Evolutionary conservation across 1,284 basidiomycete genomes (phyloP), one percentile per base, ranked within the genome.

Genomic region (Trametes sp.): DNA sequence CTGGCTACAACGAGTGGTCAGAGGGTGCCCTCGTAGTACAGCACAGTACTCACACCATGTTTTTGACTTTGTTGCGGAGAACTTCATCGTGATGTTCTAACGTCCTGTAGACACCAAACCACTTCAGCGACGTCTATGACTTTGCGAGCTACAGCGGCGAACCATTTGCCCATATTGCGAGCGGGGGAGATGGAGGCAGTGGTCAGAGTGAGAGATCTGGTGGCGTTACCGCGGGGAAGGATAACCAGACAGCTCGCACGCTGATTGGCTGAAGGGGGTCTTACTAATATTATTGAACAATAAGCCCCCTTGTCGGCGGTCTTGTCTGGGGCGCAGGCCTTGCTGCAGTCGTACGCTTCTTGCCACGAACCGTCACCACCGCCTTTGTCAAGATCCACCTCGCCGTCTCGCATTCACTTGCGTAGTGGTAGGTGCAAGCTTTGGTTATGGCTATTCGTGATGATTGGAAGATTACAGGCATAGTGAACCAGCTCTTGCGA

Each of bases 41-140:
- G 5, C 65, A 58, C 55, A 67, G 41, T 54, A 78, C 88, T 72
- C 83, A 92, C 90, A 91, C 85, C 72, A 92, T 70, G 70, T 76
- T 84, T 75, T 87, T 89, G 68, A 92, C 81, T 82, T 92, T 92
- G 61, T 82, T 77, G 67, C 83, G 81, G 8, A 92, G 77, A 31
- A 90, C 85, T 71, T 89, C 84, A 76, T 92, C 90, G 65, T 84
- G 81, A 69, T 88, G 84, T 71, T 85, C 84, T 42, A 84, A 76
- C 29, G 87, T 89, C 89, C 89, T 91, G 71, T 59, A 53, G 31
- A 54, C 38, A 11, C 54, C 54, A 5, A 33, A 29, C 35, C n/a
- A 57, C 62, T 59, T 26, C 59, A 67, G 56, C 49, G 42, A 35
- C 19, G 4, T 26, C 24, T 6, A 24, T 19, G 36, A 42, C 35